These are phyloP conservation scores for Aspergillus luchuensis DNA, from an alignment of 2,329 filamentous ascomycete species.

Conservation along the genomic window DNA sequence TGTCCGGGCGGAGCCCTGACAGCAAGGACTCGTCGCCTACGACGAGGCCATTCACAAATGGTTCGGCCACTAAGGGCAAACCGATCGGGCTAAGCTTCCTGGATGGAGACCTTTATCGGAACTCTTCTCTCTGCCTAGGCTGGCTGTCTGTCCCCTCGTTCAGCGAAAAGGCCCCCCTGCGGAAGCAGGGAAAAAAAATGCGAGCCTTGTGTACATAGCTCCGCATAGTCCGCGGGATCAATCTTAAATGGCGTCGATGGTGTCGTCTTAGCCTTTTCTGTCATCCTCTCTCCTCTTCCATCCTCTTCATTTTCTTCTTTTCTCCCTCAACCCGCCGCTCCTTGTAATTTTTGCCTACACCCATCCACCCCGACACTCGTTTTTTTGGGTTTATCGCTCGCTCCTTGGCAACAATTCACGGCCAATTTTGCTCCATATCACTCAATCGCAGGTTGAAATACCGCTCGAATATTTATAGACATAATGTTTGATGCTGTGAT, in stretches of 20 bases:
- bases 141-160: too few relatives aligned
- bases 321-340: neutral
- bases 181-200: neutral
- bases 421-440: neutral
- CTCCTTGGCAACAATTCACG: neutral
- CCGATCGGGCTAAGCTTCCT: neutral
- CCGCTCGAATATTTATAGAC: neutral
- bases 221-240: neutral
- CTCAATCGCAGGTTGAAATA: neutral
- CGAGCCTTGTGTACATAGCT: neutral
- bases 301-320: neutral
- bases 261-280: conserved; percentile 4
- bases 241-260: conserved; percentile 6
- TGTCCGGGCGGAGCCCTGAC: neutral
- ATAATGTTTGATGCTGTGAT: conserved; percentile 5
- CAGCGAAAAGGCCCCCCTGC: too few relatives aligned
- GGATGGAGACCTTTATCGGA: neutral
- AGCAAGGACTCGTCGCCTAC: neutral
- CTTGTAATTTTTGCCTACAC: neutral
- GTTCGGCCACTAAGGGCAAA: neutral
- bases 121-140: neutral
- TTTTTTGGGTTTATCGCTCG: neutral
- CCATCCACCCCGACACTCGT: neutral
- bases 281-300: neutral
- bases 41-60: neutral